A percentile compares a stretch with the other conserved stretches of the same genome.
phyloP scores from a whole-genome alignment of 306 rosid species.

The Carpinus viminea region DNA sequence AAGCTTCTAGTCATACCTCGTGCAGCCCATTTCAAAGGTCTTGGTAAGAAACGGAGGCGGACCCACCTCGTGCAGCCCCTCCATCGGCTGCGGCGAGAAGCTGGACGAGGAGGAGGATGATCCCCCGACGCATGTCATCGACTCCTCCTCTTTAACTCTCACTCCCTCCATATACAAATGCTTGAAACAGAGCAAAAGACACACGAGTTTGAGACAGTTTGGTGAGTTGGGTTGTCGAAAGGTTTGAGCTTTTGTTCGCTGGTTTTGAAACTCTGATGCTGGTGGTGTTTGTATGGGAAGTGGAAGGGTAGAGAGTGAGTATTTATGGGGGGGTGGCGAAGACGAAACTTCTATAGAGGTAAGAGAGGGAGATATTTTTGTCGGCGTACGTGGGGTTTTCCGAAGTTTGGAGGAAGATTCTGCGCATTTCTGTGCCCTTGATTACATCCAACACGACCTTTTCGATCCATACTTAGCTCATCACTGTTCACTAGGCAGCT shows the following conservation, averaged over 20 bases:
- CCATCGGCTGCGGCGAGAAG: constrained; percentile 68
- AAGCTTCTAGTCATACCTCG: too few relatives aligned
- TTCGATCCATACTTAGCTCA: too few relatives aligned
- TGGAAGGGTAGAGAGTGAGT: not conserved
- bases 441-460: too few relatives aligned
- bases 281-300: not conserved
- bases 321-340: constrained; percentile 28
- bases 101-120: constrained; percentile 53
- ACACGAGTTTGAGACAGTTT: not conserved
- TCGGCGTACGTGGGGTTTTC: not conserved
- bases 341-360: constrained; percentile 54
- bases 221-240: not conserved
- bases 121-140: constrained; percentile 27
- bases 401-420: constrained; percentile 32
- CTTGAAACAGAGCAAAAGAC: not conserved
- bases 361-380: constrained; percentile 26
- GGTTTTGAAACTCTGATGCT: not conserved
- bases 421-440: not conserved
- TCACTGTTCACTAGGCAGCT: too few relatives aligned
- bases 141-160: constrained; percentile 56
- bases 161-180: constrained; percentile 38
- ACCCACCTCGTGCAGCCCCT: constrained; percentile 72
- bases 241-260: not conserved
- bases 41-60: constrained; percentile 93
- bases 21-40: constrained; percentile 66